These are phyloP conservation scores for Entrophospora sp. DNA, from an alignment of 192 early-diverging fungal species.

Conservation along the genomic window DNA sequence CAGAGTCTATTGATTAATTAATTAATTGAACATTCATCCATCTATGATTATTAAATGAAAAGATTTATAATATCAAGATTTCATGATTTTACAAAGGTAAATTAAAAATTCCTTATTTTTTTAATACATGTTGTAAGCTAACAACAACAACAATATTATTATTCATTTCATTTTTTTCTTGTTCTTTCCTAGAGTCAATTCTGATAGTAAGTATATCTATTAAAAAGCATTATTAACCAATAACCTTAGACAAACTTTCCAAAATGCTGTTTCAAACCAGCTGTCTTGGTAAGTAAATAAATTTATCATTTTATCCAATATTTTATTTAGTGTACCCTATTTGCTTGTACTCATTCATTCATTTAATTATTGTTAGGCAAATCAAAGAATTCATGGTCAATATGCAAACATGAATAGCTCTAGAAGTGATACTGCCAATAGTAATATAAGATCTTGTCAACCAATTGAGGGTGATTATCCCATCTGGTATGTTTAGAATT, in stretches of 20 bases:
- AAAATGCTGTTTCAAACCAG: not conserved
- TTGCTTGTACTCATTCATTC: not conserved
- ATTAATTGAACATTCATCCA: not conserved
- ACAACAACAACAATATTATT: too few relatives aligned
- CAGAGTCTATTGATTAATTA: not conserved
- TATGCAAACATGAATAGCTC: not conserved
- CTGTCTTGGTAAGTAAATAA: not conserved
- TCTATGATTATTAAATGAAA: not conserved
- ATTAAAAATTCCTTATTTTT: too few relatives aligned
- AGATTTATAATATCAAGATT: not conserved
- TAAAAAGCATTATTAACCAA: not conserved
- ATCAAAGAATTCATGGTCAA: not conserved
- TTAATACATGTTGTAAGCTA: not conserved
- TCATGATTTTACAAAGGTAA: not conserved
- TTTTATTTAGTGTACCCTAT: too few relatives aligned
- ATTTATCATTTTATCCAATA: not conserved
- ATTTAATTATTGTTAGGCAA: not conserved
- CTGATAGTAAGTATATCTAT: not conserved
- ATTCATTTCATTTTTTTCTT: not conserved
- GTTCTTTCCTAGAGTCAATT: not conserved
- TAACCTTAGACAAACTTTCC: not conserved
- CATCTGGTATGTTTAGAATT: not conserved
- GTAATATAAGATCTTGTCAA: not conserved
- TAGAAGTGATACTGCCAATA: not conserved
- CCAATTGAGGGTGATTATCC: not conserved